Evolutionary conservation across 176 grass and related monocot genomes (phyloP).

Genomic region (Oropetium thomaeum): DNA sequence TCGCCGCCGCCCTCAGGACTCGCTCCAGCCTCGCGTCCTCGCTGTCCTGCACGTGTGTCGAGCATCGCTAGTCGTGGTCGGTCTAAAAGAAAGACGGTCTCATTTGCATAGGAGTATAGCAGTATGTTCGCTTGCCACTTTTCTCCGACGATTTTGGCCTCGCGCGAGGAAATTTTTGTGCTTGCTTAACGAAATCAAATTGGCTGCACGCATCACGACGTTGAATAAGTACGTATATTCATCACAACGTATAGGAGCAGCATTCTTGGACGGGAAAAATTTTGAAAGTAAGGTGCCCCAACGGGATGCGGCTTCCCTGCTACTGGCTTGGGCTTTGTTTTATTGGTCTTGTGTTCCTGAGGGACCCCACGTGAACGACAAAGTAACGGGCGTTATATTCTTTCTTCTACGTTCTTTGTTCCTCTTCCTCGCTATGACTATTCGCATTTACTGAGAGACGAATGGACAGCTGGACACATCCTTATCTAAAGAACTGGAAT

Average conservation of each 20-base stretch:
- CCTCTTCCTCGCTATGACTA: no score
- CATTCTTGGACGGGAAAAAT: neutral
- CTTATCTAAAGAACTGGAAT: no score
- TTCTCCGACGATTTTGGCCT: neutral
- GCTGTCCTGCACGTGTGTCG: conserved; percentile 37
- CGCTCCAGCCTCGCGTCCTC: conserved; percentile 43
- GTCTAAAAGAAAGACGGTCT: neutral
- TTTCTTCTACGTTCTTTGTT: no score
- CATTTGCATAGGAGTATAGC: neutral
- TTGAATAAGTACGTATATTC: neutral
- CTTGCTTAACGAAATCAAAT: neutral
- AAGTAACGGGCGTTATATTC: no score
- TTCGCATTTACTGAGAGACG: no score
- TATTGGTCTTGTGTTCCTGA: no score
- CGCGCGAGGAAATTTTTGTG: neutral
- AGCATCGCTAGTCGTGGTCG: neutral
- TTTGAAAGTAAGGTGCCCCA: no score
- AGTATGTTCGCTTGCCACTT: neutral
- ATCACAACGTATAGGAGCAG: neutral
- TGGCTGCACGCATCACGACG: neutral
- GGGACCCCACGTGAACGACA: no score
- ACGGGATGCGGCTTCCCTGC: no score
- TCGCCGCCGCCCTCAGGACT: conserved; percentile 50
- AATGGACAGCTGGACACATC: no score
- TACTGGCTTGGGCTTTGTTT: no score